phyloP scores from a whole-genome alignment of 371 early-diverging fungal species.

The Mycotypha africana region DNA sequence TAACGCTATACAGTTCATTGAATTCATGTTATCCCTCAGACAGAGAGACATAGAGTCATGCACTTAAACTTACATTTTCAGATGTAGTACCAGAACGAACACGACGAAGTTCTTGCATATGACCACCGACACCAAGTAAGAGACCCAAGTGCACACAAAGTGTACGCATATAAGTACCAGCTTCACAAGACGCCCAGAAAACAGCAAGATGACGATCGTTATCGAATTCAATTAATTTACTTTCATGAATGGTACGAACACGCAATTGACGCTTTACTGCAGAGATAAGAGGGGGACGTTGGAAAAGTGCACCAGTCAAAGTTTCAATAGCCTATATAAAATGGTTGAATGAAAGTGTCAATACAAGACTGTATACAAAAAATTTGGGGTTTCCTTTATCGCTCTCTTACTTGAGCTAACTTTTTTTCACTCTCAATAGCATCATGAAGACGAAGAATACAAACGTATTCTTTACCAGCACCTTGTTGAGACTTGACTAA shows the following conservation, averaged over 20 bases:
- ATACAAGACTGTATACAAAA: too few relatives aligned
- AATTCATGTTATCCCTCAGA: not conserved
- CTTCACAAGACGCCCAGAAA: constrained; percentile 99
- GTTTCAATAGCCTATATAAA: constrained; percentile 86
- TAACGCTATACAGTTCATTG: too few relatives aligned
- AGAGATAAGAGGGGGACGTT: constrained; percentile 99
- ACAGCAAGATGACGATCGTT: constrained; percentile 94
- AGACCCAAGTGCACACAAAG: constrained; percentile 99
- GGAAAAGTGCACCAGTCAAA: constrained; percentile 97
- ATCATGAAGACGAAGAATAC: constrained; percentile 94
- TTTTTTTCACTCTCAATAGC: constrained; percentile 86
- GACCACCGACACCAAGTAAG: constrained; percentile 95
- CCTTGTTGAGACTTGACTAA: constrained; percentile 99
- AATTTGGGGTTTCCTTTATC: too few relatives aligned
- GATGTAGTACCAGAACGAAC: constrained; percentile 93
- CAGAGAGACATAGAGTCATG: not conserved
- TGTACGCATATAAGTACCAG: constrained; percentile 99
- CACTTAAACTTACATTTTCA: constrained; percentile 63
- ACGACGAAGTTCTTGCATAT: constrained; percentile 99
- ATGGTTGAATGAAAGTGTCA: too few relatives aligned
- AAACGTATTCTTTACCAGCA: constrained; percentile 99
- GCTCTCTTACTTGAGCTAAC: constrained; percentile 54
- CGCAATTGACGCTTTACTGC: constrained; percentile 99
- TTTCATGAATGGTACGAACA: constrained; percentile 97
- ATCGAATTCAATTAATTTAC: constrained; percentile 95